Percentiles rank a stretch among this genome's conserved stretches.
Evolutionary conservation across 345 rosid genomes (phyloP).

Genomic region (Gossypium thurberi): DNA sequence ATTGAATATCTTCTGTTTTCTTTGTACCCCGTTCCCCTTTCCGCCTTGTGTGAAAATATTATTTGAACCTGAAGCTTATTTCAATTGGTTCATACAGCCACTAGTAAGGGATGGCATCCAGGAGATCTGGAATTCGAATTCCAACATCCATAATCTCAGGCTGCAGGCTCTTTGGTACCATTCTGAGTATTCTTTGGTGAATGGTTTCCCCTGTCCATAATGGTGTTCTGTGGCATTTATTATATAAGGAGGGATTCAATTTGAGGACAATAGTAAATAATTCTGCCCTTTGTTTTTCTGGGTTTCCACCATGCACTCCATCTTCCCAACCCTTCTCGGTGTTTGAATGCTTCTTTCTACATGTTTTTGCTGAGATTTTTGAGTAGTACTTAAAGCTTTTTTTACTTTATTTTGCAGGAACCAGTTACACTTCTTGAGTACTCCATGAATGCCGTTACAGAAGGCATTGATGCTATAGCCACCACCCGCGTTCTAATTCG

Average conservation of each 20-base stretch:
- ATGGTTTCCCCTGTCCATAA: neutral
- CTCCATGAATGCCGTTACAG: constrained; percentile 81
- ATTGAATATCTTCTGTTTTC: neutral
- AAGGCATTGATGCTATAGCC: constrained; percentile 97
- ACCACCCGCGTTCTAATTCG: constrained; percentile 85
- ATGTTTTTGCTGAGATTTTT: neutral
- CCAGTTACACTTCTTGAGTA: constrained; percentile 72
- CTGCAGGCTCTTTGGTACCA: no score
- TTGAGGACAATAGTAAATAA: neutral
- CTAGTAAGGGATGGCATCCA: neutral
- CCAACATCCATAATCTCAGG: no score
- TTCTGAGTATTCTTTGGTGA: neutral
- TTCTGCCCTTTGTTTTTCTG: neutral
- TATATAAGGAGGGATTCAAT: neutral
- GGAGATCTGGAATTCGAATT: no score
- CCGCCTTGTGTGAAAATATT: neutral
- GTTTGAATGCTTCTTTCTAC: neutral
- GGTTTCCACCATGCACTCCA: neutral
- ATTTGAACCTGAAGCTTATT: neutral
- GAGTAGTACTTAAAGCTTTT: neutral
- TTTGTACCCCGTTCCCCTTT: neutral
- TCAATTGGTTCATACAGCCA: neutral
- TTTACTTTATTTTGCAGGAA: constrained; percentile 36
- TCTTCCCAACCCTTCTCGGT: neutral
- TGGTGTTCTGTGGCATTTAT: neutral